Percentiles rank a stretch among this genome's conserved stretches.
Evolutionary conservation across 768 basidiomycete species (phyloP).

Genomic region (Lentinula edodes): DNA sequence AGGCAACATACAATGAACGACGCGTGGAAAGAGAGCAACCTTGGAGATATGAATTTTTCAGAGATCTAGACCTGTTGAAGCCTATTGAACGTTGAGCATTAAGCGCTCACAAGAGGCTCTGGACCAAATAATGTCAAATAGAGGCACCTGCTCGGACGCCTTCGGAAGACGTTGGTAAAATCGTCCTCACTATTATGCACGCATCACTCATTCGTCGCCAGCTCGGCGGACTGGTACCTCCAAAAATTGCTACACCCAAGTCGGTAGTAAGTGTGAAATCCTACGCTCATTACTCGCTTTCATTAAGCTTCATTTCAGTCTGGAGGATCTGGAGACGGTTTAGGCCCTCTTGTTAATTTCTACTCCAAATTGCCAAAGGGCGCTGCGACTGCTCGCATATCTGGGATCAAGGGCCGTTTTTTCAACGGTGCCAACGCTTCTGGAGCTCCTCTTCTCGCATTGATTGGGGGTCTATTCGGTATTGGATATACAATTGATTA

Average conservation of each 20-base stretch:
- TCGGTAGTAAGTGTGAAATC: conserved; percentile 59
- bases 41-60: background rate
- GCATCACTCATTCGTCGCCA: conserved; percentile 80
- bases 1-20: no score
- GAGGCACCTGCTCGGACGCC: background rate
- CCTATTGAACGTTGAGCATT: no score
- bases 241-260: conserved; percentile 90
- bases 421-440: conserved; percentile 87
- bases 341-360: conserved; percentile 85
- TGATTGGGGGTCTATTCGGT: conserved; percentile 62
- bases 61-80: no score
- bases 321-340: conserved; percentile 74
- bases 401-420: conserved; percentile 74
- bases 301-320: conserved; percentile 39
- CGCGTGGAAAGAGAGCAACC: no score
- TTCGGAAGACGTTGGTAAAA: background rate
- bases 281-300: conserved; percentile 6
- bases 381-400: conserved; percentile 50
- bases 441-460: conserved; percentile 56
- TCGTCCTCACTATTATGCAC: conserved; percentile 49
- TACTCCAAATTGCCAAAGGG: conserved; percentile 98
- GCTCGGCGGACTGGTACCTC: conserved; percentile 82
- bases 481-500: conserved; percentile 88
- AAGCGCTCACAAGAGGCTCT: background rate
- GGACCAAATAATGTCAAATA: background rate